Conservation (phyloP, 106 monocot genomes). For the Dioscorea alata region DNA sequence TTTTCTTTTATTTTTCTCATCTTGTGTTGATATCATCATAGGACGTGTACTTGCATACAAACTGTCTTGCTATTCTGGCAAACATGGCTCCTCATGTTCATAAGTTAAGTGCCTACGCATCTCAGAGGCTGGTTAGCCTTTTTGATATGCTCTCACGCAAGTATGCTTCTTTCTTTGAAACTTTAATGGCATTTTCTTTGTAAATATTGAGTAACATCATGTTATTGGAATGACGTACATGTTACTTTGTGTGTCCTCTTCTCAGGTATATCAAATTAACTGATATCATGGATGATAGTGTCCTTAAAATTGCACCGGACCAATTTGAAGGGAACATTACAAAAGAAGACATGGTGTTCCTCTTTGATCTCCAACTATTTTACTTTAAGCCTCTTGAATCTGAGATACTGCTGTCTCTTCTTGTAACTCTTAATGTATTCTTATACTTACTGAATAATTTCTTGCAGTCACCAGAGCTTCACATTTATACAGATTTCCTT, state of each 20-base stretch:
- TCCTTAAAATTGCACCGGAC: slow-evolving; percentile 23
- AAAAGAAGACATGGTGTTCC: slow-evolving; percentile 71
- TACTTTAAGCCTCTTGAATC: background rate
- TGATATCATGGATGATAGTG: slow-evolving; percentile 65
- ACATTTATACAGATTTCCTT: slow-evolving; percentile 88
- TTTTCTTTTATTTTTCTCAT: too few species aligned
- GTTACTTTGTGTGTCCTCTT: background rate
- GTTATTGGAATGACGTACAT: too few species aligned
- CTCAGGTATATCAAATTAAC: slow-evolving; percentile 83
- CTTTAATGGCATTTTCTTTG: background rate
- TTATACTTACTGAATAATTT: background rate
- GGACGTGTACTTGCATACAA: slow-evolving; percentile 96
- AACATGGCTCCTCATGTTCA: slow-evolving; percentile 98
- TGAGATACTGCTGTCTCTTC: background rate
- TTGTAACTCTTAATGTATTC: background rate
- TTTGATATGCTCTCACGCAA: slow-evolving; percentile 97
- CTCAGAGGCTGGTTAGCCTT: slow-evolving; percentile 96
- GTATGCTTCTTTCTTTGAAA: slow-evolving; percentile 34
- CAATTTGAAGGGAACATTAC: slow-evolving; percentile 39
- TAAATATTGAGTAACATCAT: too few species aligned
- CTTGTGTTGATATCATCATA: slow-evolving; percentile 9
- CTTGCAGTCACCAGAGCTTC: slow-evolving; percentile 90
- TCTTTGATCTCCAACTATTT: background rate
- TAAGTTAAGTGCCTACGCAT: slow-evolving; percentile 89
- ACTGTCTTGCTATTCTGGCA: slow-evolving; percentile 89